Base-by-base conservation (phyloP, 805 yeast genomes). In the Lipomyces chichibuensis region DNA sequence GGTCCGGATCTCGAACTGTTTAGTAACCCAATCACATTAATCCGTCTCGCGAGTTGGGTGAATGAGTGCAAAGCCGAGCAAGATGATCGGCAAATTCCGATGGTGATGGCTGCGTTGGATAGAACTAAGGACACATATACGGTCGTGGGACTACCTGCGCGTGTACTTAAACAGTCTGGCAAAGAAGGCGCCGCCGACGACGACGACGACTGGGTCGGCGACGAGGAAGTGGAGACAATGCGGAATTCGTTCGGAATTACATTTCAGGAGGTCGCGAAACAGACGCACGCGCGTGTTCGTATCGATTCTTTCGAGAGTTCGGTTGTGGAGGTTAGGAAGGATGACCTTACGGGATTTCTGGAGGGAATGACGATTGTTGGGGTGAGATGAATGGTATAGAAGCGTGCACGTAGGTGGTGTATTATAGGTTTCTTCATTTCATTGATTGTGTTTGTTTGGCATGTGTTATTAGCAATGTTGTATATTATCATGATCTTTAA, bases 261-360 rank as follows among this genome's bases (percentile, higher is more conserved):
- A 46, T 95, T 95, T 77, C 97, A 92, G 77, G 89, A 88, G 71
- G 91, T 93, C 33, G 95, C 98, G 0, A 83, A 83, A 57, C 85
- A 85, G 25, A 90, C 97, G 5, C 94, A 92, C 54, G 97, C 98
- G 2, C 87, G 90, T 72, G 92, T 92, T 23, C 84, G 94, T 74
- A 90, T 95, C 69, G 98, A 95, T 77, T 92, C 97, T 74, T 95
- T 95, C 78, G 98, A 95, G 76, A 90, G 96, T 70, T 87, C 98
- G 2, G 91, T 95, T 27, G 92, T 95, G 56, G 98, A 95, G 79
- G 88, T 95, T 55, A 80, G 91, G 67, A 89, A 88, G 74, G 97
- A 93, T 59, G 99, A 95, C 76, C 80, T 95, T 69, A 82, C 92
- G 3, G 91, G 97, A 60, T 95, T 95, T 75, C 79, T 95, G 68